Evolutionary conservation across 2,329 filamentous ascomycete genomes (phyloP).

Genomic region (Emericellopsis atlantica): DNA sequence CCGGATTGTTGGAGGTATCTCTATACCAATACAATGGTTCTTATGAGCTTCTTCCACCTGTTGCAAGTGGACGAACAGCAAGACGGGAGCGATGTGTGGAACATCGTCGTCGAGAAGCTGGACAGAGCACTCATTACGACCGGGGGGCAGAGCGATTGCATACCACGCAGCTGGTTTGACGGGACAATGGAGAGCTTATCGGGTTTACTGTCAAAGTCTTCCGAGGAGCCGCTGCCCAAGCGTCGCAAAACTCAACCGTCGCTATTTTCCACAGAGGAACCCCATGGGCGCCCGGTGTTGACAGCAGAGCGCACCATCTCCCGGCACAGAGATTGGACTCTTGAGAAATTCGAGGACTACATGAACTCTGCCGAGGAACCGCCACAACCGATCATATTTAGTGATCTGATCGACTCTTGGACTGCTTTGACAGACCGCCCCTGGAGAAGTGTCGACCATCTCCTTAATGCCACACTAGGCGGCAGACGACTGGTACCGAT

Average conservation of each 20-base stretch:
- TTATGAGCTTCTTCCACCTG: constrained; percentile 37
- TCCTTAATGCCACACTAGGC: constrained; percentile 59
- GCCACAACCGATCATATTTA: constrained; percentile 54
- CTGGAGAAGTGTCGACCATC: constrained; percentile 66
- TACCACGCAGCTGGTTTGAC: constrained; percentile 19
- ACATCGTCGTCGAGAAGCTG: constrained; percentile 49
- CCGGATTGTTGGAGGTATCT: constrained; percentile 57
- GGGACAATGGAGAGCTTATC: constrained; percentile 32
- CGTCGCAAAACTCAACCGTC: constrained; percentile 1
- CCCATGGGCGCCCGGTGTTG: constrained; percentile 5
- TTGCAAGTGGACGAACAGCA: constrained; percentile 6
- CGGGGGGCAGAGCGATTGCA: constrained; percentile 38
- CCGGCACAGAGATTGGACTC: constrained; percentile 27
- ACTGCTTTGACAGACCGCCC: constrained; percentile 55
- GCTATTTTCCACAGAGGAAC: background rate
- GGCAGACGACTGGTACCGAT: constrained; percentile 75
- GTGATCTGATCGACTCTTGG: constrained; percentile 52
- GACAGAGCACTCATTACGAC: constrained; percentile 70
- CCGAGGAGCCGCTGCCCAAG: constrained; percentile 2
- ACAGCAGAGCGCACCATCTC: constrained; percentile 11
- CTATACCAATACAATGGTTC: constrained; percentile 58
- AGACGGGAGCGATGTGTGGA: constrained; percentile 9
- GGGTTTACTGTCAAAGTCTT: constrained; percentile 8
- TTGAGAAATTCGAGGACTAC: constrained; percentile 49
- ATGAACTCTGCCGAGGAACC: constrained; percentile 33